Evolutionary conservation across 768 basidiomycete species (phyloP), one percentile per base, ranked within the genome.

Genomic region (Naematelia encephala): DNA sequence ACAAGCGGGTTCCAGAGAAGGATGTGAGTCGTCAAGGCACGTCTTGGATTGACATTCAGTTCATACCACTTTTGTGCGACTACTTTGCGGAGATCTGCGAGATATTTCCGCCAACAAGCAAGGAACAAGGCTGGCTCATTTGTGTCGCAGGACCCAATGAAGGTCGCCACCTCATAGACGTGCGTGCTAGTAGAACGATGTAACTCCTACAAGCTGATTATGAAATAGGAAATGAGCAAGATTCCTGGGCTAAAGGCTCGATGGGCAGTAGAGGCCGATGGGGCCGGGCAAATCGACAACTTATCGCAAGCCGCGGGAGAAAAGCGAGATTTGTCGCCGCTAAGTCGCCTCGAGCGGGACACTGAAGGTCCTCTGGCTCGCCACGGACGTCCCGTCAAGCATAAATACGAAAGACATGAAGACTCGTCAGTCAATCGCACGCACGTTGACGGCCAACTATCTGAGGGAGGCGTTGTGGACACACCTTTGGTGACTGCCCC

Each of bases 121-220:
- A 54, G 21, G 63, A 51, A 1, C 58, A 58, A 26, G 63, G 69
- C 5, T 70, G 69, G 69, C 51, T 70, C 2, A 50, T 70, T 21
- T 48, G 55, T 0, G 61, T 70, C 5, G 60, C 45, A 16, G 59
- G 61, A 4, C 39, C 44, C 1, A 23, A 39, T 3, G 63, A 63
- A 5, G 66, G 47, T 8, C 22, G 50, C 5, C 27, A 51, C 23
- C 26, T 69, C 12, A 64, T 70, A 60, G 60, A 51, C 22, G 68
- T 69, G 44, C 58, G 68, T 59, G 11, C 2, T 34, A 19, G 16
- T 5, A 13, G 14, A 1, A 8, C 16, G 23, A 25, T 14, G 3
- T 2, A 25, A 25, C 42, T 26, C 42, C 16, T 22, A 19, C 1
- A 21, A 26, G 60, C 51, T 48, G 48, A 54, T 25, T 10, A 10